phyloP scores from a whole-genome alignment of 2,329 filamentous ascomycete species.

The Rhinocladiella similis region DNA sequence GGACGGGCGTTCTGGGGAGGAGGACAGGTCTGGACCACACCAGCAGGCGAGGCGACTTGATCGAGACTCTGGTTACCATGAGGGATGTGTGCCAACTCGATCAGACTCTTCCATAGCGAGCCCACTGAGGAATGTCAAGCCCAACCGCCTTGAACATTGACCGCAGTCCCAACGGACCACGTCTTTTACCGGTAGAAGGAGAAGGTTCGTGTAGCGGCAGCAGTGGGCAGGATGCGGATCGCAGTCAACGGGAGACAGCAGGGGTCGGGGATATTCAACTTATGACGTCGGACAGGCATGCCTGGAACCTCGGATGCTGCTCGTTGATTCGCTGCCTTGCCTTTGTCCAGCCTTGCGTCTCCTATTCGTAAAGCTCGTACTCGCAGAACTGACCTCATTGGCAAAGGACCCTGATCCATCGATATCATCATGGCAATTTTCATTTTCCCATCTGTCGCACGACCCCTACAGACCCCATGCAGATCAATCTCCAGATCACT shows the following conservation, averaged over 20 bases:
- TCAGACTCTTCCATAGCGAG: no score
- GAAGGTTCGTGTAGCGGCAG: background rate
- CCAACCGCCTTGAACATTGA: no score
- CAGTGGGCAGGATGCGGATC: background rate
- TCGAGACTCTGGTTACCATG: no score
- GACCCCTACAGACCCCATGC: no score
- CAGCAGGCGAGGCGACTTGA: no score
- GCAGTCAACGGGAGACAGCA: background rate
- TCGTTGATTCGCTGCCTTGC: background rate
- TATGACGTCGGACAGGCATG: constrained; percentile 10
- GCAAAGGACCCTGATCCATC: background rate
- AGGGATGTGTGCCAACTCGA: no score
- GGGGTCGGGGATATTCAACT: background rate
- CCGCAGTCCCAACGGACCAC: no score
- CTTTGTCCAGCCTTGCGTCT: constrained; percentile 22
- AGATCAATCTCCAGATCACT: no score
- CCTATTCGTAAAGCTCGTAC: background rate
- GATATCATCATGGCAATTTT: background rate
- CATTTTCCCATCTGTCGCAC: no score
- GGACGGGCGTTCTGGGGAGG: background rate
- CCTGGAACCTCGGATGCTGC: background rate
- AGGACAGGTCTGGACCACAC: background rate
- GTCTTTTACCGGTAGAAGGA: no score
- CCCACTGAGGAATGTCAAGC: no score
- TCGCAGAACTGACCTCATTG: constrained; percentile 8